These are phyloP conservation scores for Saccharomyces eubayanus DNA, from an alignment of 805 yeast species.

Conservation along the genomic window DNA sequence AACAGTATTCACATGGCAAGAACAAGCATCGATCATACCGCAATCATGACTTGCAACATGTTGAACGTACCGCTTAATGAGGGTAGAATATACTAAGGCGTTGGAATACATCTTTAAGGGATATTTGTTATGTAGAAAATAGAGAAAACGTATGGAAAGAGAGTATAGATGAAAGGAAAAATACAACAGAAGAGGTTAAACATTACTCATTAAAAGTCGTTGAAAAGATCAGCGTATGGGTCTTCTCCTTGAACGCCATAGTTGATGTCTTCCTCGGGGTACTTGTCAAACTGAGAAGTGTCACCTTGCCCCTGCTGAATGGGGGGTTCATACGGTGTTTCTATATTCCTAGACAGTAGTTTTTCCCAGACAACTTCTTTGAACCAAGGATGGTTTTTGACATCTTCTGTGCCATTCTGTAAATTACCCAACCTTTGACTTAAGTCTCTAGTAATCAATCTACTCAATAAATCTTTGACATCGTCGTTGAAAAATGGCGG, in stretches of 20 bases:
- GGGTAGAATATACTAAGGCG: not conserved
- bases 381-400: constrained; percentile 84
- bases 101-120: not conserved
- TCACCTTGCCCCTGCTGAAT: constrained; percentile 88
- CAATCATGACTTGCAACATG: not conserved
- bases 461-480: constrained; percentile 60
- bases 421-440: constrained; percentile 78
- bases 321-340: constrained; percentile 94
- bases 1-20: not conserved
- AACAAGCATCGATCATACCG: not conserved
- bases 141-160: not conserved
- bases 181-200: not conserved
- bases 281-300: constrained; percentile 65
- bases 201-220: constrained; percentile 39
- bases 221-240: constrained; percentile 50
- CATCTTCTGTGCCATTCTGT: constrained; percentile 75
- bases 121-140: not conserved
- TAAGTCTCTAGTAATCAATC: constrained; percentile 72
- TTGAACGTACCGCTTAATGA: not conserved
- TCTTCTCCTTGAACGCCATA: constrained; percentile 62
- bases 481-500: constrained; percentile 73
- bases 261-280: constrained; percentile 70
- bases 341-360: constrained; percentile 72
- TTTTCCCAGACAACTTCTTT: constrained; percentile 89
- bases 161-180: not conserved